Evolutionary conservation across 441 rosid species (phyloP).

Genomic region (Macaranga tanarius): DNA sequence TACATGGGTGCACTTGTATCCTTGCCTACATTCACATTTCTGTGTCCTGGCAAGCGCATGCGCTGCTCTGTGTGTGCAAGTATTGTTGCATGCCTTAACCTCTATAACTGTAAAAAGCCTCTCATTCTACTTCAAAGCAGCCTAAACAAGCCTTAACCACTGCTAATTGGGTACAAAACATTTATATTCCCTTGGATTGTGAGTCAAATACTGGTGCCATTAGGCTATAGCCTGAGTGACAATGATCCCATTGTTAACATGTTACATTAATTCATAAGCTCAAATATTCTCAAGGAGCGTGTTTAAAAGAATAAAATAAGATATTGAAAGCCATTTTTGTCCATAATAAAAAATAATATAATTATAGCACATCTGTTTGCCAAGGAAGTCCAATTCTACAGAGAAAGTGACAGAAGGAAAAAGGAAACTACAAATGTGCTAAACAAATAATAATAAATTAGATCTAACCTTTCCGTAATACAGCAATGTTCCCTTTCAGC

Average conservation of each 20-base stretch:
- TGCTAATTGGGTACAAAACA: neutral
- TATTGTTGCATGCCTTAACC: no score
- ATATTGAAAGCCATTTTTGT: neutral
- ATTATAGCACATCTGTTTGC: neutral
- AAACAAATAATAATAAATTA: conserved; percentile 12
- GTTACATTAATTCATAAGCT: neutral
- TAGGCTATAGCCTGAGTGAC: neutral
- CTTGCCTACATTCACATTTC: neutral
- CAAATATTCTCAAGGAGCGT: neutral
- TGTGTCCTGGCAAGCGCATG: neutral
- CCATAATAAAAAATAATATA: no score
- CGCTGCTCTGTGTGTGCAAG: neutral
- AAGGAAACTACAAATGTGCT: neutral
- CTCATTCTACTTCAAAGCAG: neutral
- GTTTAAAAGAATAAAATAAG: neutral
- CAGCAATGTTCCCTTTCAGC: conserved; percentile 61
- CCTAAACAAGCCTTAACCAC: neutral
- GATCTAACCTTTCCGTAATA: conserved; percentile 71
- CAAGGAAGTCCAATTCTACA: neutral
- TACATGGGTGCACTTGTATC: neutral
- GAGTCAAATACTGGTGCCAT: neutral
- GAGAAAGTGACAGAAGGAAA: neutral
- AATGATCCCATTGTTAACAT: neutral
- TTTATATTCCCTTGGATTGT: neutral
- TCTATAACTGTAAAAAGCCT: neutral